Percentiles rank a stretch among this genome's conserved stretches.
phyloP scores from a whole-genome alignment of 306 rosid species.

The Oxytropis ochrocephala region DNA sequence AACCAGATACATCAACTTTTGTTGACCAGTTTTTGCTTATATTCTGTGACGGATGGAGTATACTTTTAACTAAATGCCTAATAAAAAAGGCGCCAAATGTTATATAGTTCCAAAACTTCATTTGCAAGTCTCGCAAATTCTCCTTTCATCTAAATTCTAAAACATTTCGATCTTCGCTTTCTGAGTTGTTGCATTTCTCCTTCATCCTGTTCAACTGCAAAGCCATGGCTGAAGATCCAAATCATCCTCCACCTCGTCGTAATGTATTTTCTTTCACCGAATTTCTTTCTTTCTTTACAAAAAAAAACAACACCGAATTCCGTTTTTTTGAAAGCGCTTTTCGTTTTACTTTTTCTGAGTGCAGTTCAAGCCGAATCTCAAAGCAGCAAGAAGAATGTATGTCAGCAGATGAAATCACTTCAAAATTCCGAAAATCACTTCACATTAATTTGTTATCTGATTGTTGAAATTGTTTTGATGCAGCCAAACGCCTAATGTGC shows the following conservation, averaged over 20 bases:
- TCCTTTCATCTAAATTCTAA: neutral
- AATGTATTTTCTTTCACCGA: constrained; percentile 27
- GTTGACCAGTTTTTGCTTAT: too few relatives aligned
- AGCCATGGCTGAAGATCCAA: constrained; percentile 42
- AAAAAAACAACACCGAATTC: too few relatives aligned
- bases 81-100: neutral
- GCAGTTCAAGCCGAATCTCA: constrained; percentile 48
- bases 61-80: fast-evolving
- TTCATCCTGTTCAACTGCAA: constrained; percentile 15
- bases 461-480: constrained; percentile 1
- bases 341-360: neutral
- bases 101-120: fast-evolving
- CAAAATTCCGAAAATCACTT: neutral
- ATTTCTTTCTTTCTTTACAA: neutral
- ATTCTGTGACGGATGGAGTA: too few relatives aligned
- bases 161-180: neutral
- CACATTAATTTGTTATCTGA: neutral
- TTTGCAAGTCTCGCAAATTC: fast-evolving
- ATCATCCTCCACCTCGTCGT: constrained; percentile 19
- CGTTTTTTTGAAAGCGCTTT: neutral
- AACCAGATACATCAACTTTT: too few relatives aligned
- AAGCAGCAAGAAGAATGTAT: constrained; percentile 27
- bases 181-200: neutral
- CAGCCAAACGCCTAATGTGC: constrained; percentile 45
- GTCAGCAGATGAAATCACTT: neutral